Evolutionary conservation across 2,329 filamentous ascomycete genomes (phyloP).

Genomic region (Pseudopyricularia cyperi): DNA sequence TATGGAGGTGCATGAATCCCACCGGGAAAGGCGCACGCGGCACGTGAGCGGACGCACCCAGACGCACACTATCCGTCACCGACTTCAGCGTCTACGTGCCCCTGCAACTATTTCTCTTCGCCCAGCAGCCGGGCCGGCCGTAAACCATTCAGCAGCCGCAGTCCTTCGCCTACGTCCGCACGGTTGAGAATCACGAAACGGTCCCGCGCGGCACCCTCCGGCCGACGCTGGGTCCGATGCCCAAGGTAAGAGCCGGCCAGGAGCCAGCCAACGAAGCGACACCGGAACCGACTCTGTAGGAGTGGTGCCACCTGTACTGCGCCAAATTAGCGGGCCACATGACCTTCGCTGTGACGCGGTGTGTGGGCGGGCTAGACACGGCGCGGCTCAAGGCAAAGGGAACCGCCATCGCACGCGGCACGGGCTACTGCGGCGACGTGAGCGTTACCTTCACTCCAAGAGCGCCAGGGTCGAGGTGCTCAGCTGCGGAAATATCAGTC

Average conservation of each 20-base stretch:
- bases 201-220: slow-evolving; percentile 51
- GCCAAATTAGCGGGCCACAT: slow-evolving; percentile 44
- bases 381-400: slow-evolving; percentile 37
- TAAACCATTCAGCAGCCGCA: slow-evolving; percentile 24
- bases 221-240: slow-evolving; percentile 30
- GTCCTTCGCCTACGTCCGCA: slow-evolving; percentile 30
- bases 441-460: slow-evolving; percentile 44
- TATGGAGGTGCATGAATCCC: slow-evolving; percentile 39
- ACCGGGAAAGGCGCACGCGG: slow-evolving; percentile 33
- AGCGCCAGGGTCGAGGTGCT: slow-evolving; percentile 48
- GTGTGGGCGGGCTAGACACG: slow-evolving; percentile 48
- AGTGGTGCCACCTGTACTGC: slow-evolving; percentile 60
- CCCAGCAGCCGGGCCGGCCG: slow-evolving; percentile 18
- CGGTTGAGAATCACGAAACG: slow-evolving; percentile 45
- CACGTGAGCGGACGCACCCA: slow-evolving; percentile 26
- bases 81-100: slow-evolving; percentile 50
- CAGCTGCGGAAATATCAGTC: slow-evolving; percentile 47
- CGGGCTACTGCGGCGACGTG: slow-evolving; percentile 54
- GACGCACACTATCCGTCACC: slow-evolving; percentile 18
- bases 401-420: slow-evolving; percentile 41
- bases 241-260: slow-evolving; percentile 16
- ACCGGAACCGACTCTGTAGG: slow-evolving; percentile 26
- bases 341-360: slow-evolving; percentile 36
- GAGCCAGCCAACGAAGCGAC: slow-evolving; percentile 25
- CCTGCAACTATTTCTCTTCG: slow-evolving; percentile 42